phyloP scores from a whole-genome alignment of 805 yeast species.

The Wickerhamiella sergipiensis region DNA sequence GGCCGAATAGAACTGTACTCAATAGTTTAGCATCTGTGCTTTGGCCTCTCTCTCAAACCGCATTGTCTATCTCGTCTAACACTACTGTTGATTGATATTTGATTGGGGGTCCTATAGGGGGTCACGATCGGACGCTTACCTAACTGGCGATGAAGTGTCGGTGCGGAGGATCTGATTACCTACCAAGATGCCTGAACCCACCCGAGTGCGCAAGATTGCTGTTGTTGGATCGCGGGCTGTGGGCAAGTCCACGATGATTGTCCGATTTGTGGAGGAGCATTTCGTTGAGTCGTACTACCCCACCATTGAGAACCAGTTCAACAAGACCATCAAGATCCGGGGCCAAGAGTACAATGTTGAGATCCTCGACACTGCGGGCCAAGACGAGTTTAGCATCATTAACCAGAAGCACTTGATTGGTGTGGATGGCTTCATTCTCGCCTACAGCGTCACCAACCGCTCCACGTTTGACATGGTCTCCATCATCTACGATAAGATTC shows the following conservation, averaged over 20 bases:
- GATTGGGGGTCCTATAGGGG: no score
- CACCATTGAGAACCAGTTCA: slow-evolving; percentile 75
- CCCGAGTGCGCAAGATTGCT: slow-evolving; percentile 47
- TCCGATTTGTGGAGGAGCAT: slow-evolving; percentile 75
- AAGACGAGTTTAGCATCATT: slow-evolving; percentile 74
- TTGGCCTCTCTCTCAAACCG: no score
- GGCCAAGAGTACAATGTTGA: slow-evolving; percentile 70
- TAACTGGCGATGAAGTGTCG: no score
- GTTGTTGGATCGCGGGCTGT: slow-evolving; percentile 82
- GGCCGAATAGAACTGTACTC: background rate
- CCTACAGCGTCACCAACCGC: slow-evolving; percentile 68
- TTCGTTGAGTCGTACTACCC: slow-evolving; percentile 85
- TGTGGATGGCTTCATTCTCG: slow-evolving; percentile 69
- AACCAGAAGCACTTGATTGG: slow-evolving; percentile 69
- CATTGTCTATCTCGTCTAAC: no score
- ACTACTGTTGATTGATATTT: no score
- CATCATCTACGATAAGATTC: slow-evolving; percentile 68
- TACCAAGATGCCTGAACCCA: slow-evolving; percentile 17
- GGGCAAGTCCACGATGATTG: slow-evolving; percentile 73
- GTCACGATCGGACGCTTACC: no score
- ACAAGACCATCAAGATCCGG: slow-evolving; percentile 51
- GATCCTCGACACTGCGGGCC: slow-evolving; percentile 86
- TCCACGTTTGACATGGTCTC: slow-evolving; percentile 65
- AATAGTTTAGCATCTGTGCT: no score
- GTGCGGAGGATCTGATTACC: background rate